Evolutionary conservation across 257 asterid genomes (phyloP), one percentile per base, ranked within the genome.

Genomic region (Salvia hispanica): DNA sequence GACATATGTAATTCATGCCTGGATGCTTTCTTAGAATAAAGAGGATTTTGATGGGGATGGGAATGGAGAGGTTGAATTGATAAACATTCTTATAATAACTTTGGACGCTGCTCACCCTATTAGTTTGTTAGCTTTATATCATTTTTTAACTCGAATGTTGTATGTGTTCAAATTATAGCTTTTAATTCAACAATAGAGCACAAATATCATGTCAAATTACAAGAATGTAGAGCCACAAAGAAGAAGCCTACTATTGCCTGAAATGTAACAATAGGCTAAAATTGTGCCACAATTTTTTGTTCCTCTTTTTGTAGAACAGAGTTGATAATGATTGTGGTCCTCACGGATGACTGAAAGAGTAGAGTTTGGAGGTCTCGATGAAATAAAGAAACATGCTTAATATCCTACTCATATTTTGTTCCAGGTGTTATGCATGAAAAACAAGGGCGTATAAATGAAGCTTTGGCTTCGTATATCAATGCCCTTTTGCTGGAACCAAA

Each of bases 401-500:
- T 40, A 40, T 46, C 46, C 44, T 51, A 58, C 12, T 15, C 59
- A 4, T 75, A 42, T 73, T 10, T 28, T 47, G 55, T 66, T 14
- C 4, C 85, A 94, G 99, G 98, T 59, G 53, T 82, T 37, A 83
- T 94, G 83, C 82, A 77, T 21, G 95, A 88, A 82, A 85, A 81
- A 57, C 91, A 81, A 48, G 99, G 99, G 11, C 77, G 79, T 60
- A 42, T 50, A 7, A 56, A 57, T 0, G 84, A 88, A 67, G 95
- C 98, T 40, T 70, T 91, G 80, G 75, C 91, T 52, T 77, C 93
- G 34, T 91, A 83, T 36, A 64, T 80, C 50, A 89, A 84, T 55
- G 90, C 95, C 66, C 90, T 88, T 68, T 58, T 94, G 60, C 60
- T 91, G 83, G 99, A 94, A 52, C 96, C 96, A 5, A 82, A 72